Conservation (phyloP, 345 rosid species). For the Dimocarpus longan region DNA sequence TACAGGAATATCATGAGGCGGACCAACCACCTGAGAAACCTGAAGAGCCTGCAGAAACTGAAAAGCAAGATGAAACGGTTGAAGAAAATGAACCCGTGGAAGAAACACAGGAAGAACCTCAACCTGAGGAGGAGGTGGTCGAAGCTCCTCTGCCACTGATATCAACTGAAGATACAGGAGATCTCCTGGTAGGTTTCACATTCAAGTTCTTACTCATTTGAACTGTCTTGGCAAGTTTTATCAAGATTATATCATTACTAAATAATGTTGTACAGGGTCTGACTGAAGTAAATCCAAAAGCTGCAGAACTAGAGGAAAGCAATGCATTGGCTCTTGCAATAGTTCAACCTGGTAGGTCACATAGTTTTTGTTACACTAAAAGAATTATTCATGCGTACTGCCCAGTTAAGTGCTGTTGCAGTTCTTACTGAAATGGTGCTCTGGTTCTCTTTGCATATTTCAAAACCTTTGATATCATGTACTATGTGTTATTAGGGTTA, state of each 20-base stretch:
- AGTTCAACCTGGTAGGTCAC: slow-evolving; percentile 58
- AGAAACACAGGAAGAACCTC: slow-evolving; percentile 45
- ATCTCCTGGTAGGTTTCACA: slow-evolving; percentile 54
- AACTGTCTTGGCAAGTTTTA: background rate
- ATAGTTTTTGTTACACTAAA: background rate
- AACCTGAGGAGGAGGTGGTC: slow-evolving; percentile 41
- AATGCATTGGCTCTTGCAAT: slow-evolving; percentile 97
- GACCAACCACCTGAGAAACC: slow-evolving; percentile 36
- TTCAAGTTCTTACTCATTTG: background rate
- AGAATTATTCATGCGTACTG: background rate
- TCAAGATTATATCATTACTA: background rate
- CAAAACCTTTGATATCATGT: no score
- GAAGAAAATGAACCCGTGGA: slow-evolving; percentile 38
- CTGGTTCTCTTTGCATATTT: no score
- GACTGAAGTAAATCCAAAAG: slow-evolving; percentile 70
- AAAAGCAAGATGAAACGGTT: slow-evolving; percentile 40
- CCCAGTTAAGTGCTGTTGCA: background rate
- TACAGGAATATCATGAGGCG: slow-evolving; percentile 59
- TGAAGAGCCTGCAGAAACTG: slow-evolving; percentile 50
- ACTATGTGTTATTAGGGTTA: background rate
- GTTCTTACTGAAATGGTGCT: background rate
- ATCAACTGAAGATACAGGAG: slow-evolving; percentile 50
- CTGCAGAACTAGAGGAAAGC: slow-evolving; percentile 71
- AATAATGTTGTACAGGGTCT: slow-evolving; percentile 53
- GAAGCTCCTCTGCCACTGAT: slow-evolving; percentile 56